Conservation (phyloP, 192 early-diverging fungal species). For the Martensiomyces pterosporus region DNA sequence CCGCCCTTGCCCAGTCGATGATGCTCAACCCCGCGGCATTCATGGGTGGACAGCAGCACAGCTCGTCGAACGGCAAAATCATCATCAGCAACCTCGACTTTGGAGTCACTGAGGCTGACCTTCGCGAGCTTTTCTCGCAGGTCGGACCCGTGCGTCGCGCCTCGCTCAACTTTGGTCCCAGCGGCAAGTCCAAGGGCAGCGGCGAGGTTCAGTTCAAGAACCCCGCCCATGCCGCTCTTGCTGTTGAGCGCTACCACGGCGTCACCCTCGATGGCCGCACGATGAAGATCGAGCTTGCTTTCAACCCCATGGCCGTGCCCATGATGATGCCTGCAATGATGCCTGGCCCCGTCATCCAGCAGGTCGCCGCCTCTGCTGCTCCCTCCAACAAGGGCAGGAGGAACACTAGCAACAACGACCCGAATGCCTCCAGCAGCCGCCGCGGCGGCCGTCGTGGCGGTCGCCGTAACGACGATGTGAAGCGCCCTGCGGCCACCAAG, state of each 20-base stretch:
- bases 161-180: slow-evolving; percentile 29
- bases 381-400: slow-evolving; percentile 7
- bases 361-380: neutral
- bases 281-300: slow-evolving; percentile 31
- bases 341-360: slow-evolving; percentile 11
- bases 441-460: slow-evolving; percentile 4
- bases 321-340: slow-evolving; percentile 39
- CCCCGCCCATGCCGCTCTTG: slow-evolving; percentile 21
- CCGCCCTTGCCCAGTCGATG: slow-evolving; percentile 18
- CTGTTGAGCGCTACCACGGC: slow-evolving; percentile 37
- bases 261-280: slow-evolving; percentile 38
- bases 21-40: slow-evolving; percentile 42
- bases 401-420: slow-evolving; percentile 8
- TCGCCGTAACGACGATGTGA: slow-evolving; percentile 7
- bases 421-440: slow-evolving; percentile 6
- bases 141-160: slow-evolving; percentile 27
- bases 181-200: slow-evolving; percentile 40
- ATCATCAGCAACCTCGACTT: slow-evolving; percentile 46
- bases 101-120: slow-evolving; percentile 36
- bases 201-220: slow-evolving; percentile 42
- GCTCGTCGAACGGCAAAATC: slow-evolving; percentile 30
- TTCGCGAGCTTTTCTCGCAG: slow-evolving; percentile 40
- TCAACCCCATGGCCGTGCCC: slow-evolving; percentile 23
- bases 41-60: slow-evolving; percentile 28
- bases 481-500: slow-evolving; percentile 16